These are phyloP conservation scores for Euphorbia pulcherrima DNA, from an alignment of 345 rosid species.

Conservation along the genomic window DNA sequence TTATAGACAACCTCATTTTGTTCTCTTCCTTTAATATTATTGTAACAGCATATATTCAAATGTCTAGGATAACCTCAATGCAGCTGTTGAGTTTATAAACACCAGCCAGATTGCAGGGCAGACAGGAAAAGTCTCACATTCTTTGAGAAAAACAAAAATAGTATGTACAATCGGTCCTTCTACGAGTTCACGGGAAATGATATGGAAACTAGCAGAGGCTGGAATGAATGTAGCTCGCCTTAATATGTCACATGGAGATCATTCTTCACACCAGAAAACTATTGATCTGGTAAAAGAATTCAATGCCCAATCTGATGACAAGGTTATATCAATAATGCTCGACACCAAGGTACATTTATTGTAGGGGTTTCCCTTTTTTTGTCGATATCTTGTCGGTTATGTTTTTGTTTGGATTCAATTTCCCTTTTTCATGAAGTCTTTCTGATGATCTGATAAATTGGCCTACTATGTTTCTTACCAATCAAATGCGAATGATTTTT, in stretches of 20 bases:
- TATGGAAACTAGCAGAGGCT: constrained; percentile 88
- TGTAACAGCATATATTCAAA: constrained; percentile 4
- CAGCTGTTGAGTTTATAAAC: constrained; percentile 31
- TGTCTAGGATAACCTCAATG: constrained; percentile 39
- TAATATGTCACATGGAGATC: constrained; percentile 97
- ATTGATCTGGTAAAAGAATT: constrained; percentile 88
- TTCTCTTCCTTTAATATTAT: neutral
- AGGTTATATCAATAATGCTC: constrained; percentile 79
- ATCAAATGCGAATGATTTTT: neutral
- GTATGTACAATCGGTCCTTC: constrained; percentile 96
- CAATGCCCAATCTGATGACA: constrained; percentile 75
- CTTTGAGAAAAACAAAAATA: constrained; percentile 75
- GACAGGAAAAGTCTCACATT: constrained; percentile 28
- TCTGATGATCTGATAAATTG: neutral
- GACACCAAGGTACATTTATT: constrained; percentile 72
- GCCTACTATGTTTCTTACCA: constrained; percentile 1
- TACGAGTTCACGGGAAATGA: constrained; percentile 88
- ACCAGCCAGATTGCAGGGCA: constrained; percentile 27
- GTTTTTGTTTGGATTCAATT: neutral
- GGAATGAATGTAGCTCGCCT: constrained; percentile 97
- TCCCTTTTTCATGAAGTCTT: neutral
- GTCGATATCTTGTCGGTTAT: neutral
- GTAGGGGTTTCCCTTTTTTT: neutral
- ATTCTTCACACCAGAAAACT: constrained; percentile 79
- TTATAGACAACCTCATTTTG: neutral